Evolutionary conservation across 2,329 filamentous ascomycete species (phyloP).

Genomic region (Colletotrichum limetticola): DNA sequence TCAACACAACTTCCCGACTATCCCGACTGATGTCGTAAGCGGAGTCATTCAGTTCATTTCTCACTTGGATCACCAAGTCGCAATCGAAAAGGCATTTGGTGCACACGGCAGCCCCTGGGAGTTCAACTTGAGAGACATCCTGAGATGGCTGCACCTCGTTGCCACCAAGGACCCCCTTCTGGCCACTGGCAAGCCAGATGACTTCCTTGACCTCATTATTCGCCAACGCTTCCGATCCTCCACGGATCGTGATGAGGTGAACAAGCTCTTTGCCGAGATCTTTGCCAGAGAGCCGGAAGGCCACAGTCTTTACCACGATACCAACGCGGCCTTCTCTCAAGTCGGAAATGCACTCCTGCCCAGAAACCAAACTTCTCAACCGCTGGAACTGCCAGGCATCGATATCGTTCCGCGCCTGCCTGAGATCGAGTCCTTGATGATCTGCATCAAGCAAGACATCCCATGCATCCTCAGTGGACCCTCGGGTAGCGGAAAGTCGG

Average conservation of each 20-base stretch:
- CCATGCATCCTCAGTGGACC: slow-evolving; percentile 90
- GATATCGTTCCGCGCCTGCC: slow-evolving; percentile 68
- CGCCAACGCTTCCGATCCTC: slow-evolving; percentile 85
- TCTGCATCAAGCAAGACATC: slow-evolving; percentile 87
- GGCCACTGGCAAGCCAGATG: slow-evolving; percentile 67
- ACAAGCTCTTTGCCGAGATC: slow-evolving; percentile 71
- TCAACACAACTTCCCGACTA: slow-evolving; percentile 76
- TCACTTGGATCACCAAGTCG: slow-evolving; percentile 77
- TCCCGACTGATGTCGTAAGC: slow-evolving; percentile 68
- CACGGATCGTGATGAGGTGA: slow-evolving; percentile 73
- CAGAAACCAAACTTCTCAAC: slow-evolving; percentile 67
- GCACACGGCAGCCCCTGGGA: slow-evolving; percentile 87
- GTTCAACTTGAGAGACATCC: slow-evolving; percentile 90
- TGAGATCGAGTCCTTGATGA: slow-evolving; percentile 85
- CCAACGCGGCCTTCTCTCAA: slow-evolving; percentile 75
- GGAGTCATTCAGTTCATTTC: slow-evolving; percentile 85
- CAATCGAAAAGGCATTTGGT: slow-evolving; percentile 67
- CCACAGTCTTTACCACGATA: slow-evolving; percentile 78
- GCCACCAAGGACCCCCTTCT: slow-evolving; percentile 70
- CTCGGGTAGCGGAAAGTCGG: slow-evolving; percentile 88
- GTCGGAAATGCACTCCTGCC: slow-evolving; percentile 80
- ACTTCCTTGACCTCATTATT: slow-evolving; percentile 86
- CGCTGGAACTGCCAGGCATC: slow-evolving; percentile 61
- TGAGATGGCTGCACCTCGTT: slow-evolving; percentile 85
- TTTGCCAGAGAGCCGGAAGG: slow-evolving; percentile 65